Evolutionary conservation across 164 flowering plant species (phyloP), one percentile per base, ranked within the genome.

Genomic region (Stephania yunnanensis): DNA sequence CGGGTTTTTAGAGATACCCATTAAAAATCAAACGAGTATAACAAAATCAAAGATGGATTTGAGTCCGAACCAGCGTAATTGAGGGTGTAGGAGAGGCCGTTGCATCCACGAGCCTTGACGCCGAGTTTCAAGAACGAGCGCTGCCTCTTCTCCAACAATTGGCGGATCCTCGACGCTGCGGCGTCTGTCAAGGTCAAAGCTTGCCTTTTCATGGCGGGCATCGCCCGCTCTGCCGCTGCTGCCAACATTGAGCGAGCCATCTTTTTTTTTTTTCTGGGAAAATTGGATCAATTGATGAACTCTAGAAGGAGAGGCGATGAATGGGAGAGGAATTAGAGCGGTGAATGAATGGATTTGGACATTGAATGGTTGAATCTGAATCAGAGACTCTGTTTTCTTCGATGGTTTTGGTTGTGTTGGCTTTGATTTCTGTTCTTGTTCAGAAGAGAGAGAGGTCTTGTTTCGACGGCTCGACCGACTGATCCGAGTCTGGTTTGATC

Each of bases 71-170:
- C 98, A 36, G 99, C 94, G 64, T 95, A 95, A 81, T 93, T 92
- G 81, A 95, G 97, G 74, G 96, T 89, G 86, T 93, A 95, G 66
- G 97, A 91, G 75, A 93, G 85, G 74, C 99, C 99, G 75, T 91
- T 95, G 87, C 97, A 93, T 29, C 99, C 99, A 19, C 97, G 97
- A 81, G 95, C 89, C 83, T 90, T 93, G 82, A 95, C 95, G 71
- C 99, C 97, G 71, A 95, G 91, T 74, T 78, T 81, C 77, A 95
- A 93, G 73, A 81, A 95, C 10, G 86, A 80, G 22, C 93, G 89
- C 73, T 90, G 93, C 12, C 98, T 89, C 76, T 84, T 89, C 58
- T 89, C 81, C 8, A 95, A 85, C n/a, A 95, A 91, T 10, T 87
- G 84, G 50, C 89, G 89, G 71, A 95, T 85, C 78, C 97, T 83